phyloP scores from a whole-genome alignment of 2,329 filamentous ascomycete species.

The Stromatinia cepivora region DNA sequence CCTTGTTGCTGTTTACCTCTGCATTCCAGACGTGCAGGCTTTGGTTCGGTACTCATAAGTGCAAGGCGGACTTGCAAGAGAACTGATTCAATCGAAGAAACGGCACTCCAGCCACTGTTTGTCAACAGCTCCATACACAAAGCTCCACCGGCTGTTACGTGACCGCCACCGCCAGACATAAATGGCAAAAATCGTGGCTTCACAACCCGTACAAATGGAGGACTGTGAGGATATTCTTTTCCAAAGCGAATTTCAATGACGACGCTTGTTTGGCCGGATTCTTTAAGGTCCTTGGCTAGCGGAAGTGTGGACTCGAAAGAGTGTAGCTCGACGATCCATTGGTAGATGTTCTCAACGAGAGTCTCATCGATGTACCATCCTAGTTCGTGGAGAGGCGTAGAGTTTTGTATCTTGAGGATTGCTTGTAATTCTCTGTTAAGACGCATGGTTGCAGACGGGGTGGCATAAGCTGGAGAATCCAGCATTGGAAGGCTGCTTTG shows the following conservation, averaged over 20 bases:
- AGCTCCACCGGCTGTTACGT: conserved; percentile 81
- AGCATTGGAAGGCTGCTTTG: conserved; percentile 62
- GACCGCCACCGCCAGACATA: conserved; percentile 72
- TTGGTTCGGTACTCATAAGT: conserved; percentile 65
- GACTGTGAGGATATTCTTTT: conserved; percentile 70
- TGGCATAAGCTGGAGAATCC: conserved; percentile 65
- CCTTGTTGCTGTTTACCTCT: conserved; percentile 13
- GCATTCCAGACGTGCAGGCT: conserved; percentile 66
- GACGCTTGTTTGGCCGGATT: conserved; percentile 60
- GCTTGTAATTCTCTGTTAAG: conserved; percentile 65
- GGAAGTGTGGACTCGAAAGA: conserved; percentile 71
- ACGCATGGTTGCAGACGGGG: conserved; percentile 57
- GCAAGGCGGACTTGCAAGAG: conserved; percentile 79
- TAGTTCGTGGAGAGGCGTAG: conserved; percentile 61
- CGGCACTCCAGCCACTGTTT: conserved; percentile 77
- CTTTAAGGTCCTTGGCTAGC: conserved; percentile 73
- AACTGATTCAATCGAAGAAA: conserved; percentile 73
- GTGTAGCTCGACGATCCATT: conserved; percentile 90
- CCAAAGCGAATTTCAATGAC: conserved; percentile 83
- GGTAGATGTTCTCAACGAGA: conserved; percentile 63
- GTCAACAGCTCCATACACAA: conserved; percentile 84
- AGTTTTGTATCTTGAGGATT: conserved; percentile 63
- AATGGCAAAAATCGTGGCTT: conserved; percentile 78
- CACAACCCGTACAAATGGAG: conserved; percentile 82
- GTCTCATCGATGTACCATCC: conserved; percentile 80